Conservation (phyloP, 2,329 filamentous ascomycete species). For the Pseudopithomyces maydicus region DNA sequence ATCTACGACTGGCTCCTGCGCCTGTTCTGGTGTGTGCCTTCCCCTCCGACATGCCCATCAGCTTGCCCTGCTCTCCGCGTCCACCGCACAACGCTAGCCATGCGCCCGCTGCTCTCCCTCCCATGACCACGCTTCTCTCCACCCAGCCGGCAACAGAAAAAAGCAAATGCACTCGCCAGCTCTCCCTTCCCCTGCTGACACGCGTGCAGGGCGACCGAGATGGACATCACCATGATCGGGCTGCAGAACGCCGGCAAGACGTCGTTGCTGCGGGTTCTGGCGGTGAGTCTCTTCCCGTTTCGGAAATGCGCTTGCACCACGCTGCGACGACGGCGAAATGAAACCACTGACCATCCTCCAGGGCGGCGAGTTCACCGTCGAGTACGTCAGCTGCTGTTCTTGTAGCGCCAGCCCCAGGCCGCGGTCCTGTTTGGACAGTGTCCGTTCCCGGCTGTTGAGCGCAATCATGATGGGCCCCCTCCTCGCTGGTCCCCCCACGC, state of each 20-base stretch:
- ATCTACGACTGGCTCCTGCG: conserved; percentile 98
- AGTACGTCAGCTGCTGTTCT: conserved; percentile 68
- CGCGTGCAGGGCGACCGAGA: conserved; percentile 84
- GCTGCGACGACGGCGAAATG: conserved; percentile 27
- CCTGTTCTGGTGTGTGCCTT: conserved; percentile 82
- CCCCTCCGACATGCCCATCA: conserved; percentile 15
- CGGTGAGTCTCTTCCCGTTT: conserved; percentile 68
- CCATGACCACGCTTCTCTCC: conserved; percentile 20
- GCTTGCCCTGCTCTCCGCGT: conserved; percentile 15
- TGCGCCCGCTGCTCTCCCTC: conserved; percentile 27
- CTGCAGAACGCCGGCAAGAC: conserved; percentile 98
- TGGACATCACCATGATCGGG: conserved; percentile 99
- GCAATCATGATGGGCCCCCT: conserved; percentile 32
- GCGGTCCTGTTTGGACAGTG: conserved; percentile 32
- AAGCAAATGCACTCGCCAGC: conserved; percentile 20
- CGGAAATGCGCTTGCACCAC: conserved; percentile 36
- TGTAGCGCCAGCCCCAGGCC: conserved; percentile 33
- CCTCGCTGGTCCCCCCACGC: conserved; percentile 38
- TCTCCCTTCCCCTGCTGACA: conserved; percentile 25
- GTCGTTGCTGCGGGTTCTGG: conserved; percentile 87
- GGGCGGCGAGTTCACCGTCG: conserved; percentile 98
- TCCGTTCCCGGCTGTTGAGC: conserved; percentile 33
- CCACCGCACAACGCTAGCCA: conserved; percentile 19
- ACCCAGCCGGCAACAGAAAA: conserved; percentile 11
- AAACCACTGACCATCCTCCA: conserved; percentile 54